phyloP scores from a whole-genome alignment of 257 asterid genomes.

The Jacaranda copaia region DNA sequence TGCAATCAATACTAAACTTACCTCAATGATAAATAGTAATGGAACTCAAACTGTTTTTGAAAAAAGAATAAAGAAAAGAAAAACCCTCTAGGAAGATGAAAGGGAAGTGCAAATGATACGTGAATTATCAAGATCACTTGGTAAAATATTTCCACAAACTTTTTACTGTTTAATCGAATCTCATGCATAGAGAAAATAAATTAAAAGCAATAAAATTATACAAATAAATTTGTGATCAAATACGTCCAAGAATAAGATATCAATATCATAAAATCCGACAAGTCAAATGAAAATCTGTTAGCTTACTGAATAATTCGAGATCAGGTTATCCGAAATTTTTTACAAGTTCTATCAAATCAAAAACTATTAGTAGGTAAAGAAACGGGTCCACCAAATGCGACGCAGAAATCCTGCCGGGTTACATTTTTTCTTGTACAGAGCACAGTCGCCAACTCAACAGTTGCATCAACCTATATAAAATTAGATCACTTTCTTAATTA shows the following conservation, averaged over 20 bases:
- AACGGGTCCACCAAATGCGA: conserved; percentile 14
- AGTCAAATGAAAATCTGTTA: not conserved
- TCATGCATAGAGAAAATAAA: no score
- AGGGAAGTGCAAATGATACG: no score
- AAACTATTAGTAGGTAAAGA: not conserved
- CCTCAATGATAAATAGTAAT: no score
- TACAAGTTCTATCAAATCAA: not conserved
- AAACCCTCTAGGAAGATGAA: no score
- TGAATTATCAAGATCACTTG: no score
- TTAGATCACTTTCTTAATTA: conserved; percentile 19
- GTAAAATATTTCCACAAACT: no score
- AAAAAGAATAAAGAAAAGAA: no score
- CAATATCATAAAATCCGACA: not conserved
- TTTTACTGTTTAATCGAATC: no score
- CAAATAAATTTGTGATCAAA: not conserved
- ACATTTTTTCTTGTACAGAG: not conserved
- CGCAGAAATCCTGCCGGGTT: conserved; percentile 11
- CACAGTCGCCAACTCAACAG: conserved; percentile 40
- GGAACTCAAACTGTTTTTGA: no score
- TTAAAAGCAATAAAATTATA: no score
- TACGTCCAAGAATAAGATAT: not conserved
- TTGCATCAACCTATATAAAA: not conserved
- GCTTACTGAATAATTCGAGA: not conserved
- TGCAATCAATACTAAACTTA: no score
- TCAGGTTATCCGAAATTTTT: not conserved